phyloP scores from a whole-genome alignment of 495 filamentous ascomycete genomes.

The Amphirosellinia nigrospora region DNA sequence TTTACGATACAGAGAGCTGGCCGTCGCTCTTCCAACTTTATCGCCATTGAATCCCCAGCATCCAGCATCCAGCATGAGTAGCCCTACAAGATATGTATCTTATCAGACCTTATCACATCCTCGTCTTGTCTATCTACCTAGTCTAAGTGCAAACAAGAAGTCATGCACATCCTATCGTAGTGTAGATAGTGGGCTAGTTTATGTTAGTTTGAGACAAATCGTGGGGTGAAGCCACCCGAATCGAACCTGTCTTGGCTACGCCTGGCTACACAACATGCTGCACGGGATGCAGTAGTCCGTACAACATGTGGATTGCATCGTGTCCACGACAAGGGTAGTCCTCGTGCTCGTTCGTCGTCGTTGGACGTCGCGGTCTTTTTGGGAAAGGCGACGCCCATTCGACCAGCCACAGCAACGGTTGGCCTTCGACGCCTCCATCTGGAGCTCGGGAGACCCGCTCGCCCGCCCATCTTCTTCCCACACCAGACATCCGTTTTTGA shows the following conservation, averaged over 20 bases:
- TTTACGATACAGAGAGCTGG: neutral
- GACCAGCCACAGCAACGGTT: constrained; percentile 14
- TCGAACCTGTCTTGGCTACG: constrained; percentile 12
- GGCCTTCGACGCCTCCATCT: neutral
- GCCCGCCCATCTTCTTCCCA: constrained; percentile 13
- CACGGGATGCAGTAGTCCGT: constrained; percentile 18
- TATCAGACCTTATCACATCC: constrained; percentile 6
- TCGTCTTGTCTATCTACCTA: constrained; percentile 9
- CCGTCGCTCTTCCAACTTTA: neutral
- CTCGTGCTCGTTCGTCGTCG: constrained; percentile 10
- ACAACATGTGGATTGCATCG: constrained; percentile 6
- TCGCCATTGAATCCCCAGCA: neutral
- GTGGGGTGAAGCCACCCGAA: constrained; percentile 23
- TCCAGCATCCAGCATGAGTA: neutral
- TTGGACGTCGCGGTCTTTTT: neutral
- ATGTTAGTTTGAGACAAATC: no score
- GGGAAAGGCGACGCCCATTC: neutral
- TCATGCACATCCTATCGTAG: neutral
- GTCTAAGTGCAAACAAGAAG: neutral
- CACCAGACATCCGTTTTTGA: constrained; percentile 20
- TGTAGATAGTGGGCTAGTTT: neutral
- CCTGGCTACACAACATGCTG: constrained; percentile 16
- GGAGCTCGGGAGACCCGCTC: constrained; percentile 3
- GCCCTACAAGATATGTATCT: neutral
- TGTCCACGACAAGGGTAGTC: constrained; percentile 8